Evolutionary conservation across 1,284 basidiomycete species (phyloP), one percentile per base, ranked within the genome.

Genomic region (Hymenochaete sp.): DNA sequence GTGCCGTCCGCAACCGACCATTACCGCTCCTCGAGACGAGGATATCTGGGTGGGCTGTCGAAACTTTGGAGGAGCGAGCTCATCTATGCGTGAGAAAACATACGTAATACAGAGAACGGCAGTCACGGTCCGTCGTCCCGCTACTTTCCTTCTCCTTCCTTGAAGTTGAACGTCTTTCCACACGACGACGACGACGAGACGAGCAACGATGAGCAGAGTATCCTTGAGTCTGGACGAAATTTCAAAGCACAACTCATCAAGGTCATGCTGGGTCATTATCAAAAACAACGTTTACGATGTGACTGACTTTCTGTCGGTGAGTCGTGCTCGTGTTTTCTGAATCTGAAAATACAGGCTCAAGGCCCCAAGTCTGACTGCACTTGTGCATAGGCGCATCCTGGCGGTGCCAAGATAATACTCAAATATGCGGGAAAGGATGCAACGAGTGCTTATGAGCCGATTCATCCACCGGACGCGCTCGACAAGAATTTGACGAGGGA

Each of bases 181-280:
- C n/a, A n/a, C n/a, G n/a, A n/a, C n/a, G n/a, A n/a, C n/a, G n/a
- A n/a, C n/a, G n/a, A n/a, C n/a, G n/a, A n/a, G n/a, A n/a, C n/a
- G n/a, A n/a, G 32, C 32, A 35, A 26, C 32, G 8, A 35, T 35
- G 32, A n/a, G n/a, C n/a, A n/a, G n/a, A n/a, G n/a, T n/a, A n/a
- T n/a, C 21, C 5, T 19, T 35, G 8, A 35, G 14, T n/a, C 32
- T 35, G 14, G 32, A n/a, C 5, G 32, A 35, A n/a, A n/a, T 35
- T 16, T 29, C 47, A 82, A 80, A 38, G 13, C 32, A 35, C 21
- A 35, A 35, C 32, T 35, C 32, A 35, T 16, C 14, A n/a, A 16
- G 14, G 21, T 82, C 79, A n/a, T 90, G 88, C 62, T 93, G 90
- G 92, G 83, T 95, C 51, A 80, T 93, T 55, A 85, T 93, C 51